Conservation (phyloP, 768 basidiomycete species). For the Kwoniella mangroviensis region DNA sequence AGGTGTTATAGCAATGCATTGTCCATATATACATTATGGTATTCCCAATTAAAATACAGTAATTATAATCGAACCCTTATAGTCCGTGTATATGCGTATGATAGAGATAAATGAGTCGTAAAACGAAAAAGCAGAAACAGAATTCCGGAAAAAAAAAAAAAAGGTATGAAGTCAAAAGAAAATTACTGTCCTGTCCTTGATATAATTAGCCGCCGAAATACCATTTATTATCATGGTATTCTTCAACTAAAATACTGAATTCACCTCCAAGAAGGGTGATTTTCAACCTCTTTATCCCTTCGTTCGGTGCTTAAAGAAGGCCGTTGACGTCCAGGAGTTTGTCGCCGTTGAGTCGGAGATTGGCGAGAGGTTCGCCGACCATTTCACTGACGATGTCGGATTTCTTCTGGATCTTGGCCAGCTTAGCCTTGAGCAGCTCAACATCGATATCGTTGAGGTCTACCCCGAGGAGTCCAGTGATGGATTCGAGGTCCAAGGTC, state of each 20-base stretch:
- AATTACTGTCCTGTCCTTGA: not conserved
- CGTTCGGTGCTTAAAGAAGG: not conserved
- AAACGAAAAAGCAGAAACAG: not conserved
- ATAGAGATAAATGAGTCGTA: not conserved
- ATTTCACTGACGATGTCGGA: not conserved
- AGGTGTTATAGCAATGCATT: not conserved
- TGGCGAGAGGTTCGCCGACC: not conserved
- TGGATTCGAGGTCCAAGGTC: not conserved
- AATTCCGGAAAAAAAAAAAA: not conserved
- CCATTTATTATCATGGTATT: no score
- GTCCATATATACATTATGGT: not conserved
- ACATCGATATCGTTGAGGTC: conserved; percentile 3
- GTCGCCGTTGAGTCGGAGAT: not conserved
- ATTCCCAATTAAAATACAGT: not conserved
- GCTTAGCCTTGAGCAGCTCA: conserved; percentile 2
- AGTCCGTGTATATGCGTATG: conserved; percentile 5
- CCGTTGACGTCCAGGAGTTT: not conserved
- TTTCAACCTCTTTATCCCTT: not conserved
- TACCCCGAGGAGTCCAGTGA: not conserved
- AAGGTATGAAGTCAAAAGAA: not conserved
- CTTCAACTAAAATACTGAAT: no score
- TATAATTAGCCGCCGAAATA: no score
- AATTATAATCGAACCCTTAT: not conserved
- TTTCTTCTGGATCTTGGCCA: not conserved
- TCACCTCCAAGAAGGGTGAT: no score